Evolutionary conservation across 2,329 filamentous ascomycete species (phyloP), one percentile per base, ranked within the genome.

Genomic region (Triangularia verruculosa): DNA sequence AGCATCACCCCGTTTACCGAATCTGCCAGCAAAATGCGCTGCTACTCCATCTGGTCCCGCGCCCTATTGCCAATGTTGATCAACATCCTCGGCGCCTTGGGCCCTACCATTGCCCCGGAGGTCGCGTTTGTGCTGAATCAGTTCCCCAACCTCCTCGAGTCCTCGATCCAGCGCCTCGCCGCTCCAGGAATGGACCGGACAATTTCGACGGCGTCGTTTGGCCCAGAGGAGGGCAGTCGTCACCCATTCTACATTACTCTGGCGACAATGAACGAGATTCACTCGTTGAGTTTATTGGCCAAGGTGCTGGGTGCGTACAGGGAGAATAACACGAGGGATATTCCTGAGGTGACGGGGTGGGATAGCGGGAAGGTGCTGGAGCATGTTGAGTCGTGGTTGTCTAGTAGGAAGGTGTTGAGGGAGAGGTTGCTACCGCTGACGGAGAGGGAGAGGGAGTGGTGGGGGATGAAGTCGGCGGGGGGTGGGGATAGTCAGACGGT

Each of bases 21-120:
- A 5, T 86, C 85, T 13, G 81, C 86, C 3, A 83, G 89, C 1
- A 78, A 85, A 0, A 86, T 87, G 66, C 87, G 94, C 25, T 87
- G 96, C 72, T 96, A 96, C 78, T 85, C 85, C 59, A 93, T 98
- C 71, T 99, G 95, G 95, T 87, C 88, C 20, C 90, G 91, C 69
- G 95, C 92, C 1, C 85, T 98, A 63, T 81, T 99, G 3, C 95
- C 95, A 0, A 80, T 99, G 17, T 89, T 94, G 65, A 83, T 99
- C 53, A 98, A 98, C 74, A 82, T 99, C 27, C 84, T 99, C 20
- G 87, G 89, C 64, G 87, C 91, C 11, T 86, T 99, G 17, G 92
- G 93, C 11, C 84, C 88, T 1, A 90, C 91, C 1, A 87, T 96
- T 55, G 93, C 93, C 0, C 86, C 89, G 0, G 95, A 99, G 75